Conservation (phyloP, 1,284 basidiomycete species). For the Cronartium quercuum region DNA sequence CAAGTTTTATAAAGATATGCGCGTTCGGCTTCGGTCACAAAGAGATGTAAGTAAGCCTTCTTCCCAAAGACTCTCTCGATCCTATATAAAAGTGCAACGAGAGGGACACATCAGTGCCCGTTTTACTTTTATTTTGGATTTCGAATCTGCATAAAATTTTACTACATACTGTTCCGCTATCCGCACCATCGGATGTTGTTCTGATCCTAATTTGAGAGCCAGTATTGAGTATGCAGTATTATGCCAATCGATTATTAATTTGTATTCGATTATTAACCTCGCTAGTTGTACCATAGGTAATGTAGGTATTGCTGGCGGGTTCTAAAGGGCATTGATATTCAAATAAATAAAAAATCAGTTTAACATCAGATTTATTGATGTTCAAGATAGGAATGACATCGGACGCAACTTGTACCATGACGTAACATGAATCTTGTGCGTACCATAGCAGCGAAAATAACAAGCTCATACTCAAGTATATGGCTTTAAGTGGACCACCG, state of each 20-base stretch:
- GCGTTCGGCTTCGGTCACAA: slow-evolving; percentile 85
- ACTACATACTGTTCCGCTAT: slow-evolving; percentile 63
- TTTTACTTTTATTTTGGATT: background rate
- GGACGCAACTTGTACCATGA: background rate
- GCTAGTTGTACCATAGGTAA: slow-evolving; percentile 76
- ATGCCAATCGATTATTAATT: slow-evolving; percentile 97
- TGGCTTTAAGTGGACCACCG: slow-evolving; percentile 20
- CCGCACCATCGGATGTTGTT: slow-evolving; percentile 61
- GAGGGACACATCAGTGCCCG: background rate
- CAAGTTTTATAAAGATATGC: slow-evolving; percentile 66
- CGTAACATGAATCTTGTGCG: background rate
- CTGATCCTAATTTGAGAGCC: slow-evolving; percentile 65
- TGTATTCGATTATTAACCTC: slow-evolving; percentile 62
- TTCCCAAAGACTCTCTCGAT: slow-evolving; percentile 73
- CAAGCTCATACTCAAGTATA: slow-evolving; percentile 24
- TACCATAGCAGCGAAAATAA: slow-evolving; percentile 7
- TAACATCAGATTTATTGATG: background rate
- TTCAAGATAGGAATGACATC: slow-evolving; percentile 6
- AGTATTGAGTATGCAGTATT: slow-evolving; percentile 94
- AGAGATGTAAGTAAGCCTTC: slow-evolving; percentile 78
- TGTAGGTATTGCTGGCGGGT: slow-evolving; percentile 93
- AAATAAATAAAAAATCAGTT: slow-evolving; percentile 21
- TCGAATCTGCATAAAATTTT: background rate
- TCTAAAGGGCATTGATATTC: too few species aligned
- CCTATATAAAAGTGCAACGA: slow-evolving; percentile 52